A percentile compares a stretch with the other conserved stretches of the same genome.
phyloP scores from a whole-genome alignment of 2,329 filamentous ascomycete genomes.

The Colletotrichum acutatum region DNA sequence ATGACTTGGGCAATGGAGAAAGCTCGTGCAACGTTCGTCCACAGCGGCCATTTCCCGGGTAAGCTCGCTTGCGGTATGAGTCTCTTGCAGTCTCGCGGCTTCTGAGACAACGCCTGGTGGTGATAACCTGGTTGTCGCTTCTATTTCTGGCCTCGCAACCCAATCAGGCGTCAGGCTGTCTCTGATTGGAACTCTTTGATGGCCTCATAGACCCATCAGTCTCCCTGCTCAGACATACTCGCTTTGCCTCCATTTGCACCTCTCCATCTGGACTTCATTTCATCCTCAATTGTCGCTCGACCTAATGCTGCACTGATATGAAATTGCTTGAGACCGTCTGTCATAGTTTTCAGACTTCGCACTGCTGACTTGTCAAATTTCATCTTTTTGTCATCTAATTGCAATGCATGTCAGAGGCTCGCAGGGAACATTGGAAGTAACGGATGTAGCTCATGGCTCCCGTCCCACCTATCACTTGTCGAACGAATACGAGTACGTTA shows the following conservation, averaged over 20 bases:
- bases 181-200: not conserved
- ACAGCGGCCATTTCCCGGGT: constrained; percentile 5
- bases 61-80: not conserved
- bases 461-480: no score
- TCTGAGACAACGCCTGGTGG: not conserved
- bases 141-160: not conserved
- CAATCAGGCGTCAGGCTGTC: not conserved
- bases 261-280: constrained; percentile 2
- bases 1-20: not conserved
- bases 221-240: not conserved
- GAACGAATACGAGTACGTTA: not conserved
- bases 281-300: not conserved
- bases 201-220: not conserved
- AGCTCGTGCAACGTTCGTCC: constrained; percentile 1
- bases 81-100: not conserved
- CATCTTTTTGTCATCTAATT: not conserved
- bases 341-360: not conserved
- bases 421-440: not conserved
- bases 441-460: not conserved
- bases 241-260: not conserved
- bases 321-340: not conserved
- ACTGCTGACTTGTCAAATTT: not conserved
- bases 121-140: not conserved
- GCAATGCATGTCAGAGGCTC: not conserved
- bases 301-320: not conserved